phyloP scores from a whole-genome alignment of 371 early-diverging fungal species.

The Globomyces sp. region DNA sequence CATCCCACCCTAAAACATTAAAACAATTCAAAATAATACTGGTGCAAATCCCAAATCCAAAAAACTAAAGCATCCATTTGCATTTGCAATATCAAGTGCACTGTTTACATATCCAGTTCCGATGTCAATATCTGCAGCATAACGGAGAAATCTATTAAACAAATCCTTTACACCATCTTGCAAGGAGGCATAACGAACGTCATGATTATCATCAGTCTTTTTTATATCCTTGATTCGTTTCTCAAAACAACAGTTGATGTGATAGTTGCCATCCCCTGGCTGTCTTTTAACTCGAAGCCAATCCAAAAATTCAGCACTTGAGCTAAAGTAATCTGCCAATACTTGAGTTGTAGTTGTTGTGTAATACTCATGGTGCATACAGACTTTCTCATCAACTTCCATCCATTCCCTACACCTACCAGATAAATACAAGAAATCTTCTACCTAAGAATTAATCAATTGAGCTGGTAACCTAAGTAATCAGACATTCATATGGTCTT shows the following conservation, averaged over 20 bases:
- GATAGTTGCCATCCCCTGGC: conserved; percentile 1
- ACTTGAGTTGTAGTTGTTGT: not conserved
- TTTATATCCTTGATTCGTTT: conserved; percentile 5
- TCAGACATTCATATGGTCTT: not conserved
- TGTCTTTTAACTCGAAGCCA: conserved; percentile 11
- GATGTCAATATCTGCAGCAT: conserved; percentile 16
- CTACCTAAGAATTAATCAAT: not conserved
- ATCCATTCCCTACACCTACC: conserved; percentile 15
- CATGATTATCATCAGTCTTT: not conserved
- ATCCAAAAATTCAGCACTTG: not conserved
- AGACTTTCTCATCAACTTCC: conserved; percentile 7
- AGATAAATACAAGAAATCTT: conserved; percentile 6
- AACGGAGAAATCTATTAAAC: conserved; percentile 12
- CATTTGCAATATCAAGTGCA: conserved; percentile 1
- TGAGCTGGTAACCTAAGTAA: not conserved
- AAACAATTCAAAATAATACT: too few relatives aligned
- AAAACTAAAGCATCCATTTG: not conserved
- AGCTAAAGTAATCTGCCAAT: conserved; percentile 7
- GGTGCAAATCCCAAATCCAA: conserved; percentile 19
- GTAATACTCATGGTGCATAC: conserved; percentile 13
- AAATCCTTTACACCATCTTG: not conserved
- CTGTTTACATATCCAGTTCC: conserved; percentile 12
- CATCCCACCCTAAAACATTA: conserved; percentile 8
- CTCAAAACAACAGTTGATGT: not conserved
- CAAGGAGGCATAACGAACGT: not conserved